phyloP scores from a whole-genome alignment of 2,329 filamentous ascomycete genomes.

The Trichoderma sp. region DNA sequence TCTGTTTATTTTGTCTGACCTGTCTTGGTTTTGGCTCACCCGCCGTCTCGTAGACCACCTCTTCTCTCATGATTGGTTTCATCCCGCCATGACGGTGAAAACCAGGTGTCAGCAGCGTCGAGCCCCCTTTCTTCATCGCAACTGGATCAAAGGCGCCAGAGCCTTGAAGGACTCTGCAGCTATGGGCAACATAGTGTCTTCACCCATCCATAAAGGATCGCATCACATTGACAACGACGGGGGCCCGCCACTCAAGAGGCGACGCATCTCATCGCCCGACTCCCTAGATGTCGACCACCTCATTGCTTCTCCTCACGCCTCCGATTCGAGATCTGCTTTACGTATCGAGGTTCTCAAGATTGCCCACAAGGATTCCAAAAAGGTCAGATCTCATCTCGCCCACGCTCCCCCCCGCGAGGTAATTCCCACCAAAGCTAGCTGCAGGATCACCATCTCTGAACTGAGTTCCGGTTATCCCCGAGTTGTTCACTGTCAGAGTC shows the following conservation, averaged over 20 bases:
- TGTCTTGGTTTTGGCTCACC: conserved; percentile 1
- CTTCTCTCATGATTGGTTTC: conserved; percentile 26
- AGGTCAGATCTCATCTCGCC: conserved; percentile 31
- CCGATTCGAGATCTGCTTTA: conserved; percentile 41
- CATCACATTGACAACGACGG: conserved; percentile 36
- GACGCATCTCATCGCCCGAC: conserved; percentile 44
- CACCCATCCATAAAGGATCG: conserved; percentile 35
- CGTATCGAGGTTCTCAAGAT: conserved; percentile 54
- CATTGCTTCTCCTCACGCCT: conserved; percentile 31
- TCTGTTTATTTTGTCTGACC: background rate
- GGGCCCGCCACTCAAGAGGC: conserved; percentile 47
- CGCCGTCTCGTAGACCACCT: conserved; percentile 22
- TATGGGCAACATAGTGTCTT: conserved; percentile 46
- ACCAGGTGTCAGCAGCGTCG: conserved; percentile 44
- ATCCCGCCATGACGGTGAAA: conserved; percentile 47
- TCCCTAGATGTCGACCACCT: conserved; percentile 34
- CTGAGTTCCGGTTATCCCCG: conserved; percentile 36
- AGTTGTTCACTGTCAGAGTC: conserved; percentile 52
- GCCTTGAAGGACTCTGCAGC: conserved; percentile 38
- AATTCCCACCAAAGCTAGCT: conserved; percentile 35
- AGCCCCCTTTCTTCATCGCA: conserved; percentile 54
- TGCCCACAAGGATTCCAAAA: conserved; percentile 47
- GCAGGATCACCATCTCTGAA: conserved; percentile 39
- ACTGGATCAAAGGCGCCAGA: conserved; percentile 49
- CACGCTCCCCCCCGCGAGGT: conserved; percentile 31